Base-by-base conservation (phyloP, 192 early-diverging fungal genomes). In the Coemansia sp. region DNA sequence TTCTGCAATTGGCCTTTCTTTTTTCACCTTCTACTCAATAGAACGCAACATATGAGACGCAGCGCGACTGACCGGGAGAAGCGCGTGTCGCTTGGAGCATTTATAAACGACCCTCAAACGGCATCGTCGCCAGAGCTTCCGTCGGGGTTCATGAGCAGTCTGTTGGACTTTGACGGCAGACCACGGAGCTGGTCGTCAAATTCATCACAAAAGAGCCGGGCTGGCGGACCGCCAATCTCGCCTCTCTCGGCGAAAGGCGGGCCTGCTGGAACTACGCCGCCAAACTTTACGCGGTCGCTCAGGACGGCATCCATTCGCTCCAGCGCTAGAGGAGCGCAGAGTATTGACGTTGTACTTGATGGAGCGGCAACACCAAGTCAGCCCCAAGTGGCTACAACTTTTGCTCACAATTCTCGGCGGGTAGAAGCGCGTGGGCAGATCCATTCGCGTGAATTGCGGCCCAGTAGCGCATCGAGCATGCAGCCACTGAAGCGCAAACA, bases 131-230 rank as follows among this genome's bases (percentile, higher is more conserved):
- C 74, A 15, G 74, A 76, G 57, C 62, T 76, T 23, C 24, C 27
- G 35, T 50, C 74, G 14, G 59, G 56, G 22, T 35, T 69, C 50
- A 39, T 75, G 10, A 55, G 67, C 22, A 61, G 62, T 48, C 65
- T 71, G 56, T 53, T 76, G 37, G 68, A 71, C 11, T 61, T 55
- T 45, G 69, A 65, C n/a, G 58, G 63, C 24, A 60, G 75, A 29
- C 69, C 75, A 5, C 75, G 75, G 19, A 77, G 75, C 62, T 77
- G 75, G 75, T 77, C 75, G 23, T 17, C 43, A 0, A 55, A 55
- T 14, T 11, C 29, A 27, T 29, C 53, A 27, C 49, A 50, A 17
- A 60, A n/a, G 41, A 45, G 41, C 41, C 41, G 41, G 41, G 41
- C 41, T 45, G 41, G 41, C 41, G 41, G 41, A 12, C 11, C 41